Percentiles rank a stretch among this genome's conserved stretches.
phyloP scores from a whole-genome alignment of 2,329 filamentous ascomycete genomes.

The Fusarium acutatum region DNA sequence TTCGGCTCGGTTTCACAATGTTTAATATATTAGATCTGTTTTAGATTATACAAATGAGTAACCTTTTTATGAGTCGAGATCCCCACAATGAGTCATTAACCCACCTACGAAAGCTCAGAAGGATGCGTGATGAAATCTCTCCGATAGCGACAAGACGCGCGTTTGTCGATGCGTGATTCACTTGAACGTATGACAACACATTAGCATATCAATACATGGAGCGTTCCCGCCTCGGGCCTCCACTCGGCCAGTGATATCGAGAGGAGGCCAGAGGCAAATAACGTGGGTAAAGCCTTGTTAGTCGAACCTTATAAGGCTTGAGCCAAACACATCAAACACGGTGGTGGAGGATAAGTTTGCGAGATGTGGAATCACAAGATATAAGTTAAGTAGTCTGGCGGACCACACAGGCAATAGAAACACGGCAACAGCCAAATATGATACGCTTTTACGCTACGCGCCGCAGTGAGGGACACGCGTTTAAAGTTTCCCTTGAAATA shows the following conservation, averaged over 20 bases:
- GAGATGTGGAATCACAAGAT: not conserved
- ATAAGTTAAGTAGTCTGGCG: no score
- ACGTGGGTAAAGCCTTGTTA: fast-evolving
- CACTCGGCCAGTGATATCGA: not conserved
- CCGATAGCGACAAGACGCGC: no score
- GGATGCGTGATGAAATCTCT: fast-evolving
- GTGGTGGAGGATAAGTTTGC: not conserved
- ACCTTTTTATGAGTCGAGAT: not conserved
- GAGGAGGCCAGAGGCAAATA: not conserved
- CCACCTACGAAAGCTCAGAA: fast-evolving
- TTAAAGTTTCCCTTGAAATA: not conserved
- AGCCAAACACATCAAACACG: no score
- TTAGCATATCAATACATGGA: not conserved
- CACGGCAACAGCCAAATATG: not conserved
- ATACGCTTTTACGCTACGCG: fast-evolving
- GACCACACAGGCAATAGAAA: not conserved
- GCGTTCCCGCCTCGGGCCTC: no score
- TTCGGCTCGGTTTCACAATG: not conserved
- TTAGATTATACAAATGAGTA: not conserved
- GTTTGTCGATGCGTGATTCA: no score
- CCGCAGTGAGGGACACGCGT: not conserved
- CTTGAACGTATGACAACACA: not conserved
- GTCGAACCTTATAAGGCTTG: fast-evolving
- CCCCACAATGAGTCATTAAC: not conserved
- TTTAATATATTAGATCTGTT: no score